phyloP scores from a whole-genome alignment of 768 basidiomycete species.

The Scleroderma citrinum region DNA sequence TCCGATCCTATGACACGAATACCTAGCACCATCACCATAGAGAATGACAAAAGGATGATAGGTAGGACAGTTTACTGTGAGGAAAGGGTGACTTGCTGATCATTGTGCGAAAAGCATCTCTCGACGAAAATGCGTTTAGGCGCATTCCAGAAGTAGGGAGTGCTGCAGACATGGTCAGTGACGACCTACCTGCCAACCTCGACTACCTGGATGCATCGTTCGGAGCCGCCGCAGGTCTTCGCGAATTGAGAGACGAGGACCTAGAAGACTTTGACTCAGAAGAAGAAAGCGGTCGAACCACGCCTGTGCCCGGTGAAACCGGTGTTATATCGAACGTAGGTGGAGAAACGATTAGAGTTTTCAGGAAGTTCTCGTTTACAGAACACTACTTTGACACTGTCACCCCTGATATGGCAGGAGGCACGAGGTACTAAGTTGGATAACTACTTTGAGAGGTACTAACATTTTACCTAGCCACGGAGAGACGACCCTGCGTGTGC shows the following conservation, averaged over 20 bases:
- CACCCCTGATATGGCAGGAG: constrained; percentile 40
- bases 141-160: constrained; percentile 69
- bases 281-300: constrained; percentile 10
- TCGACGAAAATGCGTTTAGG: constrained; percentile 82
- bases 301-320: constrained; percentile 25
- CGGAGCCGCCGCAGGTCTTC: constrained; percentile 69
- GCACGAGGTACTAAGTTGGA: constrained; percentile 42
- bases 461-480: constrained; percentile 29
- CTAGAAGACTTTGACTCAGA: constrained; percentile 55
- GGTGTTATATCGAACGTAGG: constrained; percentile 57
- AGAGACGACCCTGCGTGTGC: constrained; percentile 46
- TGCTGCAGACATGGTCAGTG: constrained; percentile 82
- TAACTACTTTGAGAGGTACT: constrained; percentile 14
- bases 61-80: constrained; percentile 14
- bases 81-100: constrained; percentile 2
- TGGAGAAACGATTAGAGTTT: constrained; percentile 82
- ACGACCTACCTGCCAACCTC: constrained; percentile 84
- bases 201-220: constrained; percentile 87
- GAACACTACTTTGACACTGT: constrained; percentile 73
- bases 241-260: constrained; percentile 68
- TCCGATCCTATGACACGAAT: constrained; percentile 4
- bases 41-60: constrained; percentile 19
- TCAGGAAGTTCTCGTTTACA: constrained; percentile 57
- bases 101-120: constrained; percentile 41
- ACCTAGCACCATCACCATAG: constrained; percentile 4